phyloP scores from a whole-genome alignment of 2,329 filamentous ascomycete species.

The Zopfia rhizophila region DNA sequence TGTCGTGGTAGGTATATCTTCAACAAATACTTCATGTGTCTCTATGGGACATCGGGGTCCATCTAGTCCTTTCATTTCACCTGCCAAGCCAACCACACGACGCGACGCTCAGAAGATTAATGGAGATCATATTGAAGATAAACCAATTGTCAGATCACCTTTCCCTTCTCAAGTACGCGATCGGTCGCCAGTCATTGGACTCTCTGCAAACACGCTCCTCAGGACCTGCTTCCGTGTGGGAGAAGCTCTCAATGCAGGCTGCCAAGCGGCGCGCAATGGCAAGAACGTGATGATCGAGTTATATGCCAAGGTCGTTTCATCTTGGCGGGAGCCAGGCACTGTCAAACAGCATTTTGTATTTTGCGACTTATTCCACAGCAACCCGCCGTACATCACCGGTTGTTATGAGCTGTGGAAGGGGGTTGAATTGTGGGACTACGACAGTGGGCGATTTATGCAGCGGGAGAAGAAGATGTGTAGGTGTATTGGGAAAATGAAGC shows the following conservation, averaged over 20 bases:
- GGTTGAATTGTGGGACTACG: slow-evolving; percentile 57
- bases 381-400: slow-evolving; percentile 64
- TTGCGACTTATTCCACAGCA: slow-evolving; percentile 69
- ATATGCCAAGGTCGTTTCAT: slow-evolving; percentile 69
- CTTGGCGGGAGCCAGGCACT: slow-evolving; percentile 62
- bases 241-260: slow-evolving; percentile 66
- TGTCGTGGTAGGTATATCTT: too few relatives aligned
- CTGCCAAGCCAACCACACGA: slow-evolving; percentile 32
- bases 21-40: too few relatives aligned
- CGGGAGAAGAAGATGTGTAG: slow-evolving; percentile 55
- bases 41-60: slow-evolving; percentile 10
- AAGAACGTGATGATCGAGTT: slow-evolving; percentile 67
- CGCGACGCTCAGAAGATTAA: slow-evolving; percentile 31
- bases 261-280: slow-evolving; percentile 58
- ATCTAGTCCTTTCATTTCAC: slow-evolving; percentile 32
- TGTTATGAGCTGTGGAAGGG: slow-evolving; percentile 60
- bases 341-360: slow-evolving; percentile 72
- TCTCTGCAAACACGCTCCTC: slow-evolving; percentile 60
- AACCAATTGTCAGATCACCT: slow-evolving; percentile 61
- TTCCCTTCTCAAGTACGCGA: slow-evolving; percentile 64
- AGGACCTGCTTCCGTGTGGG: slow-evolving; percentile 73
- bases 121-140: slow-evolving; percentile 31
- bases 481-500: slow-evolving; percentile 61
- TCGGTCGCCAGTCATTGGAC: slow-evolving; percentile 64
- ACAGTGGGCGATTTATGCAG: slow-evolving; percentile 57